Evolutionary conservation across 176 grass and related monocot species (phyloP).

Genomic region (Aegilops sharonensis): DNA sequence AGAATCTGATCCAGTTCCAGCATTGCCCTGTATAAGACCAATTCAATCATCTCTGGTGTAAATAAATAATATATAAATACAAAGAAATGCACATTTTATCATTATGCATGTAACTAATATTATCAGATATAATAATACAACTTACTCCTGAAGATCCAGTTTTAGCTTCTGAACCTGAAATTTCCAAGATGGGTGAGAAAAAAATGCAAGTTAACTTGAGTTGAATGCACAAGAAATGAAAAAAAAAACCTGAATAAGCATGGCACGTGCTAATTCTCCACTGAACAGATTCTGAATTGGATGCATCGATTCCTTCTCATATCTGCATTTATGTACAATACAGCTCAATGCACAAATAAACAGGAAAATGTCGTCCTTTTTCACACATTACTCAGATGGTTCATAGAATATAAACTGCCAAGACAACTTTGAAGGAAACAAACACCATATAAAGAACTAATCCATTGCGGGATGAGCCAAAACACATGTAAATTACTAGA

Average conservation of each 20-base stretch:
- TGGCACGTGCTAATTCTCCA: conserved; percentile 84
- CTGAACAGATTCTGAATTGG: conserved; percentile 70
- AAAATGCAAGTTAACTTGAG: conserved; percentile 23
- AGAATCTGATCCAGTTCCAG: conserved; percentile 99
- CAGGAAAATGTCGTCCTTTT: neutral
- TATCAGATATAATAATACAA: conserved; percentile 12
- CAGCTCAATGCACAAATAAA: conserved; percentile 22
- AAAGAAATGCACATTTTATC: conserved; percentile 14
- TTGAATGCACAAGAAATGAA: conserved; percentile 23
- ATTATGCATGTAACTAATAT: conserved; percentile 11
- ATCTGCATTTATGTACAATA: conserved; percentile 54
- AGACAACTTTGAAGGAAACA: conserved; percentile 8
- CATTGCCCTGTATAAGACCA: conserved; percentile 62
- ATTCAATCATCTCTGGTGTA: conserved; percentile 8
- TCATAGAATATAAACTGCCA: conserved; percentile 17
- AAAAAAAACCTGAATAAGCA: conserved; percentile 89
- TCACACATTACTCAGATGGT: conserved; percentile 12
- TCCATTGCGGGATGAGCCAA: neutral
- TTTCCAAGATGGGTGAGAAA: conserved; percentile 35
- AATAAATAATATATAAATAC: neutral
- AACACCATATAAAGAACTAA: conserved; percentile 10
- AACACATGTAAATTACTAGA: neutral
- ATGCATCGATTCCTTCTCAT: conserved; percentile 81
- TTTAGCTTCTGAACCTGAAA: conserved; percentile 98
- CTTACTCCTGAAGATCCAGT: conserved; percentile 95